These are phyloP conservation scores for Penicillium fuscoglaucum DNA, from an alignment of 2,329 filamentous ascomycete genomes.

Conservation along the genomic window DNA sequence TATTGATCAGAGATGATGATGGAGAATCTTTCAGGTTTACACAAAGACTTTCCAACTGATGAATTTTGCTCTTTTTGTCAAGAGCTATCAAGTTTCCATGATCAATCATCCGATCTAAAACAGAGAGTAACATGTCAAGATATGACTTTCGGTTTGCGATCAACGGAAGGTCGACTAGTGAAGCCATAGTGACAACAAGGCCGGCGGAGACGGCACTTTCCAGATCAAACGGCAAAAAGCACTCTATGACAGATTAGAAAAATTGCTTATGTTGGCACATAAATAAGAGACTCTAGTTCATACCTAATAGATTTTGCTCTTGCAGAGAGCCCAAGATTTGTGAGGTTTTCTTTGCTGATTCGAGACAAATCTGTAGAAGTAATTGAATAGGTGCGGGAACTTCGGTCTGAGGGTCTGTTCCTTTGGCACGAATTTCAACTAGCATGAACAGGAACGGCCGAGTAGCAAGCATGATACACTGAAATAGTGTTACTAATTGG, in stretches of 20 bases:
- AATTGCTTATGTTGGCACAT: no score
- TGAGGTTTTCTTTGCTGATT: background rate
- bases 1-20: no score
- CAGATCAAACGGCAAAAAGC: background rate
- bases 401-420: background rate
- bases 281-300: no score
- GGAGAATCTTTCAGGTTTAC: background rate
- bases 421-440: background rate
- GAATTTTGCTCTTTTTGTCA: background rate
- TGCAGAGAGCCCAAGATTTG: background rate
- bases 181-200: background rate
- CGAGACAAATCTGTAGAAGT: background rate
- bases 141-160: background rate
- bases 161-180: background rate
- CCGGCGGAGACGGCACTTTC: background rate
- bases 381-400: background rate
- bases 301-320: background rate
- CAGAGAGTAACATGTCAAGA: background rate
- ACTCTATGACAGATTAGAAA: background rate
- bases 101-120: background rate
- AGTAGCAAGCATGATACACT: slow-evolving; percentile 2
- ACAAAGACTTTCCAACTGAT: background rate
- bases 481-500: no score
- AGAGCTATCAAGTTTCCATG: background rate
- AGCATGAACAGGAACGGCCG: background rate